A percentile compares a stretch with the other conserved stretches of the same genome.
These are phyloP conservation scores for Lepidopterella palustris DNA, from an alignment of 495 filamentous ascomycete genomes.

Conservation along the genomic window DNA sequence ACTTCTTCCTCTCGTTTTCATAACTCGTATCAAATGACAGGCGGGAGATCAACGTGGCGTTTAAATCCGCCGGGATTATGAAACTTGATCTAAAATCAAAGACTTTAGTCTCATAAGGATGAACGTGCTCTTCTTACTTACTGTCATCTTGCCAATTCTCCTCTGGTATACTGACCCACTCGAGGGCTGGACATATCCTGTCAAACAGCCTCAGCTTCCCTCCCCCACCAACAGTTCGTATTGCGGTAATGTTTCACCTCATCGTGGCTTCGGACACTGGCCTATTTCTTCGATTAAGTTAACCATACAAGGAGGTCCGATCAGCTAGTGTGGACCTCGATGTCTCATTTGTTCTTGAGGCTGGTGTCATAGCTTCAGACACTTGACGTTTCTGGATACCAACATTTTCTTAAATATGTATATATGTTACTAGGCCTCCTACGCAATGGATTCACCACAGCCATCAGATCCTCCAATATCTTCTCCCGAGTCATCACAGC, in stretches of 20 bases:
- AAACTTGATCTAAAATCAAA: background rate
- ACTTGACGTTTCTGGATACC: background rate
- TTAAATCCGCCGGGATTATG: background rate
- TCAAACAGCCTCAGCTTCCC: background rate
- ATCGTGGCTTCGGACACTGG: background rate
- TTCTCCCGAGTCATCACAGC: conserved; percentile 7
- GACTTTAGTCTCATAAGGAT: background rate
- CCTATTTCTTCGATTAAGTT: background rate
- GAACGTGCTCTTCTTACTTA: background rate
- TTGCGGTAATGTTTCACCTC: background rate
- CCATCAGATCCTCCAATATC: conserved; percentile 6
- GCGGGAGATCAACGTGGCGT: background rate
- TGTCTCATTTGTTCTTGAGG: background rate
- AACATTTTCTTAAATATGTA: conserved; percentile 11
- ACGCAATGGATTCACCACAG: conserved; percentile 11
- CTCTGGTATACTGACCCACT: background rate
- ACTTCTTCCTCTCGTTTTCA: background rate
- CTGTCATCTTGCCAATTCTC: background rate
- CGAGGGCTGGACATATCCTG: background rate
- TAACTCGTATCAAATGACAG: background rate
- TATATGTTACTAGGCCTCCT: conserved; percentile 8
- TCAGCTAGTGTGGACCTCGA: background rate
- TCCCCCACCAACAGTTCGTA: background rate
- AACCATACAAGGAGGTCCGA: background rate
- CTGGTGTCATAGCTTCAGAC: background rate